Evolutionary conservation across 208 protist species (phyloP).

Genomic region (Wallacemonas rigidus): DNA sequence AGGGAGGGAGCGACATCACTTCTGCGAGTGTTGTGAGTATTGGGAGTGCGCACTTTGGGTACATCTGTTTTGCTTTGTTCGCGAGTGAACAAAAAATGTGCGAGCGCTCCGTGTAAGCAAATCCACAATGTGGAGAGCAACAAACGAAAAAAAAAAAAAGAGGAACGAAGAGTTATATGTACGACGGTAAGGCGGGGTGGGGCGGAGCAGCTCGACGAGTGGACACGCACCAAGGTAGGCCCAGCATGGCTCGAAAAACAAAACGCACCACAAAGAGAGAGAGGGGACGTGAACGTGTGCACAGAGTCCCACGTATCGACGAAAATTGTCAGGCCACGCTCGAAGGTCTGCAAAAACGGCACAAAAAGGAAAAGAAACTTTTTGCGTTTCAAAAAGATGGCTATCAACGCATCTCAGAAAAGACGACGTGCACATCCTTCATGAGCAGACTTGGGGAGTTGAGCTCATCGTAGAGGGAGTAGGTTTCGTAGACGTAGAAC

Average conservation of each 20-base stretch:
- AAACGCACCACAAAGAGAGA: background rate
- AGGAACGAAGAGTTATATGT: background rate
- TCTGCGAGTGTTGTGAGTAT: too few species aligned
- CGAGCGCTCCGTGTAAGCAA: background rate
- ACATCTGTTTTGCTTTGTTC: background rate
- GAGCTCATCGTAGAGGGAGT: slow-evolving; percentile 86
- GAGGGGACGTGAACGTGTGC: too few species aligned
- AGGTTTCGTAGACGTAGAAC: slow-evolving; percentile 92
- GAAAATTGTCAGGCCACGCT: too few species aligned
- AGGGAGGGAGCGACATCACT: too few species aligned
- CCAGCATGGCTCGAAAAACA: background rate
- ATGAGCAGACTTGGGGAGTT: slow-evolving; percentile 83
- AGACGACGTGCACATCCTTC: slow-evolving; percentile 81
- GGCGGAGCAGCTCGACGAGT: too few species aligned
- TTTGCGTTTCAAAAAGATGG: background rate
- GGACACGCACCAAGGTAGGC: background rate
- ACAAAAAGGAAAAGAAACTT: background rate
- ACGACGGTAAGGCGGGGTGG: background rate
- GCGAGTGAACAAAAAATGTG: too few species aligned
- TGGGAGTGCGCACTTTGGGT: too few species aligned
- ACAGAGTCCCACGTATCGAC: too few species aligned
- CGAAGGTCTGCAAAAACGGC: background rate
- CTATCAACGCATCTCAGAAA: slow-evolving; percentile 58
- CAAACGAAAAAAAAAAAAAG: background rate
- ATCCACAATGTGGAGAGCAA: background rate